These are phyloP conservation scores for Cutaneotrichosporon mucoides DNA, from an alignment of 1,284 basidiomycete genomes.

Conservation along the genomic window DNA sequence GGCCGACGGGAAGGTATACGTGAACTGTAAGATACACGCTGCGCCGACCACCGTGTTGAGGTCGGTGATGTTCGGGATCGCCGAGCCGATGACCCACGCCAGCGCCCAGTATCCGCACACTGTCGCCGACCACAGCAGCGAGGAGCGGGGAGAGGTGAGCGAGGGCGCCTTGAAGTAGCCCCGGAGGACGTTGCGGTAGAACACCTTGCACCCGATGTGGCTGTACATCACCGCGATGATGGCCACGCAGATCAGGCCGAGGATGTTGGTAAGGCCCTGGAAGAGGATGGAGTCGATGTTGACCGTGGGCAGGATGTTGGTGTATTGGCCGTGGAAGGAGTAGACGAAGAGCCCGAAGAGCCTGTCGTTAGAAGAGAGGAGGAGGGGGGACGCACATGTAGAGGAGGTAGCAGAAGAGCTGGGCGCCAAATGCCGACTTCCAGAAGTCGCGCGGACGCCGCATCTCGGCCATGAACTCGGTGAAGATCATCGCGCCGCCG, in stretches of 20 bases:
- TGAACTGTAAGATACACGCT: slow-evolving; percentile 19
- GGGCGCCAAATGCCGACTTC: slow-evolving; percentile 61
- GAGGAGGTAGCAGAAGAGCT: slow-evolving; percentile 56
- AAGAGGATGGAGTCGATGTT: slow-evolving; percentile 55
- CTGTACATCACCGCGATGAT: slow-evolving; percentile 62
- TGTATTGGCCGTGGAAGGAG: slow-evolving; percentile 59
- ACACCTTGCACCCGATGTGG: slow-evolving; percentile 52
- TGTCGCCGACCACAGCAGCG: slow-evolving; percentile 49
- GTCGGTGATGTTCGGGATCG: slow-evolving; percentile 59
- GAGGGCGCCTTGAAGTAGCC: slow-evolving; percentile 57
- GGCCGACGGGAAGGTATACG: slow-evolving; percentile 16
- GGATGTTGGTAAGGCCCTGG: slow-evolving; percentile 53
- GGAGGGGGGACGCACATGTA: slow-evolving; percentile 30
- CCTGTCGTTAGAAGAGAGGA: slow-evolving; percentile 3
- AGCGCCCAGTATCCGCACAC: slow-evolving; percentile 36
- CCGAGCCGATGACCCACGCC: slow-evolving; percentile 60
- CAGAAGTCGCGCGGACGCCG: slow-evolving; percentile 66
- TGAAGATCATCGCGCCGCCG: slow-evolving; percentile 56
- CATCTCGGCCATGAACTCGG: slow-evolving; percentile 68
- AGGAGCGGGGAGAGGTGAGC: slow-evolving; percentile 53
- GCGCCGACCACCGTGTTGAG: slow-evolving; percentile 57
- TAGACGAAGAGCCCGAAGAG: slow-evolving; percentile 52
- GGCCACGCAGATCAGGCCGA: slow-evolving; percentile 49
- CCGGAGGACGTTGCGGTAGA: slow-evolving; percentile 48
- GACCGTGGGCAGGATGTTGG: slow-evolving; percentile 58